Percentiles rank a stretch among this genome's conserved stretches.
Conservation (phyloP, 352 stramenopile genomes). For the Pythium dissotocum region DNA sequence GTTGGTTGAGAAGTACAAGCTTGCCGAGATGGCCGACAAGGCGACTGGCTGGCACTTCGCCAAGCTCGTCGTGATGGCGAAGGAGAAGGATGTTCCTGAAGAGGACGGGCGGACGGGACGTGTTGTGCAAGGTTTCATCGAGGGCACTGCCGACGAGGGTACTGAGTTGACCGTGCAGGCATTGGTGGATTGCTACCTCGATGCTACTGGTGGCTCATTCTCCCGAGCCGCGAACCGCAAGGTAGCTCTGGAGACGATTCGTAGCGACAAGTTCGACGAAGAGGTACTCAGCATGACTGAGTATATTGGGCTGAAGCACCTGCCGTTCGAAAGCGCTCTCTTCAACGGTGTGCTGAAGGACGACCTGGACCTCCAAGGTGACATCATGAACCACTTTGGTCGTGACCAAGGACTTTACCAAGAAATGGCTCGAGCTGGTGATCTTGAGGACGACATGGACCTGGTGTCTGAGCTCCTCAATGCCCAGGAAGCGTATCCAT, state of each 20-base stretch:
- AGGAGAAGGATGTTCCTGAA: constrained; percentile 49
- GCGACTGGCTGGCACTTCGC: constrained; percentile 77
- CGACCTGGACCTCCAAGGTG: constrained; percentile 63
- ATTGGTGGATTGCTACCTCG: constrained; percentile 66
- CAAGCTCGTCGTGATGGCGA: constrained; percentile 72
- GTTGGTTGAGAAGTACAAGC: constrained; percentile 41
- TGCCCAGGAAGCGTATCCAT: constrained; percentile 57
- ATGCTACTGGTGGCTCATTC: constrained; percentile 47
- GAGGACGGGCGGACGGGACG: constrained; percentile 20
- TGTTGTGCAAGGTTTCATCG: constrained; percentile 54
- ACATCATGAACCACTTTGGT: constrained; percentile 77
- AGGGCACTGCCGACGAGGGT: constrained; percentile 50
- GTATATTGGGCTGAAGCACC: constrained; percentile 75
- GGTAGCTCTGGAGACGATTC: constrained; percentile 48
- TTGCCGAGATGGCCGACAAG: constrained; percentile 27
- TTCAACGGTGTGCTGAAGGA: constrained; percentile 88
- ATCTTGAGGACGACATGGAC: constrained; percentile 62
- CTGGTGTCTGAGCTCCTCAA: constrained; percentile 66
- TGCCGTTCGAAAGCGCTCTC: constrained; percentile 70
- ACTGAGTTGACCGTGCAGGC: constrained; percentile 44
- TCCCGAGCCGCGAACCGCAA: constrained; percentile 40
- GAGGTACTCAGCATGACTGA: constrained; percentile 75
- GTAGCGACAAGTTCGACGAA: constrained; percentile 49
- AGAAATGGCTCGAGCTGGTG: constrained; percentile 51
- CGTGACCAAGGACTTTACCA: constrained; percentile 83